Conservation (phyloP, 139 green algal species). For the Tetradesmus lagerheimii region DNA sequence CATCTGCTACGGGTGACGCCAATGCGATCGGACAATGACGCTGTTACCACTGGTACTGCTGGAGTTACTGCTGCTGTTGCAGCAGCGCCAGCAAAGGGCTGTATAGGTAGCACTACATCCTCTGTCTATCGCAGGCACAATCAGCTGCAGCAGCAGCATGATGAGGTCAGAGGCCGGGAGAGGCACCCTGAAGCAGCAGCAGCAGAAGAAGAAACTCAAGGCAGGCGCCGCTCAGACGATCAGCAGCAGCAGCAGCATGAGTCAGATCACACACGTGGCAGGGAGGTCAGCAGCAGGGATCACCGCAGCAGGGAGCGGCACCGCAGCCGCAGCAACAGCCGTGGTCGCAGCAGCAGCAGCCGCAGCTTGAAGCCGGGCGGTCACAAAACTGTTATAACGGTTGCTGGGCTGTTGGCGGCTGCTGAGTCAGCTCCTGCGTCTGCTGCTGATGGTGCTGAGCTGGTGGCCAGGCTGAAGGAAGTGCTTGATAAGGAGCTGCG, state of each 20-base stretch:
- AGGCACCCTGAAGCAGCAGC: conserved; percentile 10
- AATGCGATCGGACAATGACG: background rate
- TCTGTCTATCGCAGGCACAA: conserved; percentile 12
- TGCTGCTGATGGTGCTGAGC: conserved; percentile 17
- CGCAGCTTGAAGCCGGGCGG: background rate
- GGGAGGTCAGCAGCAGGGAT: background rate
- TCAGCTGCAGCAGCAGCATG: conserved; percentile 26
- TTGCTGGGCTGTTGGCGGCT: conserved; percentile 23
- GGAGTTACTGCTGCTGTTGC: conserved; percentile 24
- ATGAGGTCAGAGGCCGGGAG: background rate
- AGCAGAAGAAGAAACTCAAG: background rate
- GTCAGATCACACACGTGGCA: background rate
- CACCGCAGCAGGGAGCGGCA: background rate
- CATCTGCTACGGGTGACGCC: background rate
- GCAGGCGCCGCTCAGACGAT: background rate
- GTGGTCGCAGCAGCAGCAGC: background rate
- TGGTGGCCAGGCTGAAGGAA: background rate
- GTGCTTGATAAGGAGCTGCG: conserved; percentile 19
- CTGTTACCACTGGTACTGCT: background rate
- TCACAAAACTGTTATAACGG: conserved; percentile 7
- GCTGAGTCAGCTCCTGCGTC: background rate
- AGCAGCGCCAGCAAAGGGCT: background rate
- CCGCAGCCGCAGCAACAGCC: background rate
- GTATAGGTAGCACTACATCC: background rate
- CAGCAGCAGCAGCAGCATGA: conserved; percentile 25